Percentiles rank a stretch among this genome's conserved stretches.
Evolutionary conservation across 1,284 basidiomycete genomes (phyloP).

Genomic region (Phylloporus sp.): DNA sequence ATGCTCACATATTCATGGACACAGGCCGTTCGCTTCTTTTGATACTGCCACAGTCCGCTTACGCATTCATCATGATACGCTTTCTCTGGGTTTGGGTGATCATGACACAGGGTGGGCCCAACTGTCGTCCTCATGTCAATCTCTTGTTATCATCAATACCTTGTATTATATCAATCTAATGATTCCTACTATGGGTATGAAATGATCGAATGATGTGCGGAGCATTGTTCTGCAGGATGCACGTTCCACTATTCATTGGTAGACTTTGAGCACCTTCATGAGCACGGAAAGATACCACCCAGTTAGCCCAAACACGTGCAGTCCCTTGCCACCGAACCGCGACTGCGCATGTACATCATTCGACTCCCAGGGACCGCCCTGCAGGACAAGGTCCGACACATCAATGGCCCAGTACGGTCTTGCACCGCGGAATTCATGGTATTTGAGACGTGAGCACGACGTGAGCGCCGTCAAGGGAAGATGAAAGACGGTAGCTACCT

Average conservation of each 20-base stretch:
- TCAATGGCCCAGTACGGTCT: conserved; percentile 73
- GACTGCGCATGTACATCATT: conserved; percentile 37
- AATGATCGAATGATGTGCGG: not conserved
- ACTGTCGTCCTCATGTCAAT: conserved; percentile 26
- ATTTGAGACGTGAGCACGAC: conserved; percentile 55
- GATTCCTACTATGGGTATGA: conserved; percentile 5
- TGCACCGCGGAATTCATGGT: conserved; percentile 62
- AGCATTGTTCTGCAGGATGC: not conserved
- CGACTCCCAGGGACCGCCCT: conserved; percentile 27
- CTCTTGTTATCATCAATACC: conserved; percentile 31
- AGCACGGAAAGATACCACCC: conserved; percentile 79
- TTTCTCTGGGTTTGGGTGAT: conserved; percentile 26
- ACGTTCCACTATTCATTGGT: conserved; percentile 18
- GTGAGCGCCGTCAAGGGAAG: conserved; percentile 65
- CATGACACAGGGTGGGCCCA: conserved; percentile 16
- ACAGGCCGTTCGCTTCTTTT: conserved; percentile 15
- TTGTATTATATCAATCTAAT: conserved; percentile 37
- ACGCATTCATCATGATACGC: conserved; percentile 21
- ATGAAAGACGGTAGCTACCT: conserved; percentile 77
- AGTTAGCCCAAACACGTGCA: conserved; percentile 84
- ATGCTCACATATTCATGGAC: conserved; percentile 36
- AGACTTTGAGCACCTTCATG: conserved; percentile 38
- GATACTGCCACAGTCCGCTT: conserved; percentile 20
- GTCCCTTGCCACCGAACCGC: conserved; percentile 44
- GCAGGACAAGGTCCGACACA: conserved; percentile 66